Percentiles rank a stretch among this genome's conserved stretches.
These are phyloP conservation scores for Yarrowia deformans DNA, from an alignment of 805 yeast species.

Conservation along the genomic window DNA sequence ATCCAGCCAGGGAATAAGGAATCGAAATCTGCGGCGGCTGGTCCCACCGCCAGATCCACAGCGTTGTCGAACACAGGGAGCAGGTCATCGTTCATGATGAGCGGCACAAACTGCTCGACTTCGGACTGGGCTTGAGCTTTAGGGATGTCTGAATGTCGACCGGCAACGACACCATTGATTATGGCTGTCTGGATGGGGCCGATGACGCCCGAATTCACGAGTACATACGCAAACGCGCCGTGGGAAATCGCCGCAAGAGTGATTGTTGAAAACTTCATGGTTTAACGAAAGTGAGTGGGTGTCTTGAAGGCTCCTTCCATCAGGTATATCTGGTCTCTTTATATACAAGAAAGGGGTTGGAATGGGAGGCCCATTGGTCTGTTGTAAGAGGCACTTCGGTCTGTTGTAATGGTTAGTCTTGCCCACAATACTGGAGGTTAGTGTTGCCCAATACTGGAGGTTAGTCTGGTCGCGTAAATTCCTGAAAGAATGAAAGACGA, in stretches of 20 bases:
- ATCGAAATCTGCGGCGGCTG: neutral
- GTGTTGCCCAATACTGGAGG: no score
- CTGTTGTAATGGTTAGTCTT: neutral
- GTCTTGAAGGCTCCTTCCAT: no score
- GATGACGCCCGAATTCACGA: neutral
- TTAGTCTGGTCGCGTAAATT: no score
- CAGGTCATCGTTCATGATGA: constrained; percentile 8
- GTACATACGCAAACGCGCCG: neutral
- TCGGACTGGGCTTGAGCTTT: neutral
- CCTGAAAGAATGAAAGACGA: no score
- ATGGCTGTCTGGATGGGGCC: neutral
- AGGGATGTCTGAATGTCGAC: neutral
- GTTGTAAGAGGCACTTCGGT: neutral
- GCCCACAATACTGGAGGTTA: no score
- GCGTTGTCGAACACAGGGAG: neutral
- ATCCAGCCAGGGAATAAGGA: constrained; percentile 8
- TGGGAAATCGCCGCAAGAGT: neutral
- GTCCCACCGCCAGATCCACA: neutral
- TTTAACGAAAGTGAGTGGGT: neutral
- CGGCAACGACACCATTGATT: neutral
- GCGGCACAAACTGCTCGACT: neutral
- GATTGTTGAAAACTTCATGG: neutral
- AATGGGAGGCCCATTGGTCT: no score
- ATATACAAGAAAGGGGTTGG: neutral
- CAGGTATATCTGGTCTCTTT: neutral